These are phyloP conservation scores for Globisporangium apiculatum DNA, from an alignment of 352 stramenopile genomes.

Conservation along the genomic window DNA sequence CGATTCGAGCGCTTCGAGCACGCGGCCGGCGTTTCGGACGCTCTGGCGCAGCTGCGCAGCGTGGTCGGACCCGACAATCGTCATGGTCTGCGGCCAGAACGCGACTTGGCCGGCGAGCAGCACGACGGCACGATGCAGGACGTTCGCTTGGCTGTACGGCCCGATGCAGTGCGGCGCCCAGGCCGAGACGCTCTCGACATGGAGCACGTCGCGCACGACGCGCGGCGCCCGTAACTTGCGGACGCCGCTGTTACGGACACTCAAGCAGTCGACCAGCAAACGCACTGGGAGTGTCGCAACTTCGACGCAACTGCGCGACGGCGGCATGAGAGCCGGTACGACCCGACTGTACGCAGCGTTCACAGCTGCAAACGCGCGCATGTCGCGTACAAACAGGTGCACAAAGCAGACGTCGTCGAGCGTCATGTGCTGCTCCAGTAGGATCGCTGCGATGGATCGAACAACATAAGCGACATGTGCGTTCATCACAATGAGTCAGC, in stretches of 20 bases:
- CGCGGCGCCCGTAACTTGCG: slow-evolving; percentile 55
- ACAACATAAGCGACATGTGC: neutral
- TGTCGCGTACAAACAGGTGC: slow-evolving; percentile 95
- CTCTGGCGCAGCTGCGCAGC: slow-evolving; percentile 40
- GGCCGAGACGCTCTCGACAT: slow-evolving; percentile 94
- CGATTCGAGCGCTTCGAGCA: slow-evolving; percentile 71
- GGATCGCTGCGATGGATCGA: slow-evolving; percentile 16
- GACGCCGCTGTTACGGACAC: slow-evolving; percentile 62
- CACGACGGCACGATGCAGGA: slow-evolving; percentile 86
- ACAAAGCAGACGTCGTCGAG: slow-evolving; percentile 93
- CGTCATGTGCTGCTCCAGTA: slow-evolving; percentile 29
- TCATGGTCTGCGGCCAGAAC: slow-evolving; percentile 94
- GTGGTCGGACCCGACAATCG: slow-evolving; percentile 50
- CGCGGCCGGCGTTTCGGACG: slow-evolving; percentile 53
- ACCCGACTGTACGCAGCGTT: slow-evolving; percentile 93
- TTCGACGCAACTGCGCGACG: slow-evolving; percentile 86
- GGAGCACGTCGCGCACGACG: slow-evolving; percentile 82
- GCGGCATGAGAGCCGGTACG: slow-evolving; percentile 79
- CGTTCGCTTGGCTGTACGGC: slow-evolving; percentile 98
- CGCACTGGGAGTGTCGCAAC: slow-evolving; percentile 54
- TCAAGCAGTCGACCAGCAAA: slow-evolving; percentile 90
- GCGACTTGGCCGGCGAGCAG: slow-evolving; percentile 97
- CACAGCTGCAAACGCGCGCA: slow-evolving; percentile 89
- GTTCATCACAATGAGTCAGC: neutral
- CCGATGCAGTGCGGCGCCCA: slow-evolving; percentile 99